Base-by-base conservation (phyloP, 768 basidiomycete genomes). In the Tricholoma hemisulphureum region DNA sequence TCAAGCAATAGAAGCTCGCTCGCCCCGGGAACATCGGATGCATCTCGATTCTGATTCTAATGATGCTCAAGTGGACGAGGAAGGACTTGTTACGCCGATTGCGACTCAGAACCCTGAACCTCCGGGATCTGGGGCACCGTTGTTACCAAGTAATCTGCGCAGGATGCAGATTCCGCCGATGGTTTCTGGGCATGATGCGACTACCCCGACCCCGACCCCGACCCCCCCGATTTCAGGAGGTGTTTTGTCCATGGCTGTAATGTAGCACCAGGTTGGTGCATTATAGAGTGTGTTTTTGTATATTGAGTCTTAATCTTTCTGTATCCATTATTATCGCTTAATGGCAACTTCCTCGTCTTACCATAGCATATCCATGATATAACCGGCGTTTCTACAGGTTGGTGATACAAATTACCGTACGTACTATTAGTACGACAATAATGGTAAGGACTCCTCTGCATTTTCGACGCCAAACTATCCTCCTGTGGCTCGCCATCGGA, bases 61-160 rank as follows among this genome's bases (percentile, higher is more conserved):
- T 29, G 61, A 61, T 7, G 67, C 71, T 39, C 64, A 65, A 2
- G 61, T 67, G 10, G 70, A 71, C 31, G 61, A 63, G 43, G 52
- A 57, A 16, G 50, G 57, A 48, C 13, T 56, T 26, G 50, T 69
- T n/a, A 87, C 85, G 1, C 85, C 85, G 0, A 70, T 75, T 23
- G 76, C 73, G 1, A 84, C 83, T 2, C 76, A 77, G 55, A 86
- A 86, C 55, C 85, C 85, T 4, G 81, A 85, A 57, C 83, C 83
- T 2, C 85, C 83, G 7, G 71, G 76, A 9, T 77, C 69, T 37
- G 71, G 78, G 18, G 85, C 84, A 10, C 85, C 84, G 6, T 69
- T 79, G 28, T 63, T 77, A 43, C 82, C 83, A 0, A 75, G 73
- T 51, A 76, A 79, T 21, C 65, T 65, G 24, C 69, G 64, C 6